Evolutionary conservation across 2,329 filamentous ascomycete species (phyloP).

Genomic region (Zasmidium angulare): DNA sequence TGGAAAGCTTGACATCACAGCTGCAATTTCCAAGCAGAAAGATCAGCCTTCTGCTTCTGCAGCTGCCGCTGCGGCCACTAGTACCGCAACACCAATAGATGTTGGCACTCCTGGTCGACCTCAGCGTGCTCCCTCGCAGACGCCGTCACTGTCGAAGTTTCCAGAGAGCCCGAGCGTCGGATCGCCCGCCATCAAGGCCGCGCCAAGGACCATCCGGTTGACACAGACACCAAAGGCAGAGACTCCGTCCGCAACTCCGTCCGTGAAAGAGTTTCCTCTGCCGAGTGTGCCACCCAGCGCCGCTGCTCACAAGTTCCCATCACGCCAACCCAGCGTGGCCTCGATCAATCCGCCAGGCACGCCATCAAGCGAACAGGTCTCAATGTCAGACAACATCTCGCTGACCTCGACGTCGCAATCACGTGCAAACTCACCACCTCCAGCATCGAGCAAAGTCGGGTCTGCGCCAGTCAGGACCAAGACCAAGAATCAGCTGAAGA

Average conservation of each 20-base stretch:
- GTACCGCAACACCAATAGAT: conserved; percentile 43
- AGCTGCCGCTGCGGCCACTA: background rate
- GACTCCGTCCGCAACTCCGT: conserved; percentile 48
- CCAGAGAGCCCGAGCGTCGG: conserved; percentile 55
- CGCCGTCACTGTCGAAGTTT: conserved; percentile 54
- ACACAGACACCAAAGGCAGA: conserved; percentile 67
- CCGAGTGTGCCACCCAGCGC: conserved; percentile 36
- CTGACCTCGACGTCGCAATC: conserved; percentile 71
- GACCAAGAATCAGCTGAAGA: conserved; percentile 77
- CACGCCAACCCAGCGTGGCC: conserved; percentile 55
- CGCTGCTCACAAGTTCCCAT: conserved; percentile 42
- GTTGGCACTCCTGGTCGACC: conserved; percentile 8
- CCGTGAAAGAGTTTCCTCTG: conserved; percentile 38
- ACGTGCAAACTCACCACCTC: conserved; percentile 68
- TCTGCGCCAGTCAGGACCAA: conserved; percentile 67
- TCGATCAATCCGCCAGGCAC: conserved; percentile 68
- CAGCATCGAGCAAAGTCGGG: conserved; percentile 61
- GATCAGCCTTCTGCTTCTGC: background rate
- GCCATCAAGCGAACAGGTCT: conserved; percentile 70
- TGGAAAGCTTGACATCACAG: conserved; percentile 49
- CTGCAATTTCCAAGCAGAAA: conserved; percentile 33
- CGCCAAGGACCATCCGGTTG: conserved; percentile 67
- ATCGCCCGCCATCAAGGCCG: conserved; percentile 47
- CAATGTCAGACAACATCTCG: conserved; percentile 67
- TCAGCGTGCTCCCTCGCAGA: conserved; percentile 43